These are phyloP conservation scores for Penicillium janthinellum DNA, from an alignment of 2,329 filamentous ascomycete genomes.

Conservation along the genomic window DNA sequence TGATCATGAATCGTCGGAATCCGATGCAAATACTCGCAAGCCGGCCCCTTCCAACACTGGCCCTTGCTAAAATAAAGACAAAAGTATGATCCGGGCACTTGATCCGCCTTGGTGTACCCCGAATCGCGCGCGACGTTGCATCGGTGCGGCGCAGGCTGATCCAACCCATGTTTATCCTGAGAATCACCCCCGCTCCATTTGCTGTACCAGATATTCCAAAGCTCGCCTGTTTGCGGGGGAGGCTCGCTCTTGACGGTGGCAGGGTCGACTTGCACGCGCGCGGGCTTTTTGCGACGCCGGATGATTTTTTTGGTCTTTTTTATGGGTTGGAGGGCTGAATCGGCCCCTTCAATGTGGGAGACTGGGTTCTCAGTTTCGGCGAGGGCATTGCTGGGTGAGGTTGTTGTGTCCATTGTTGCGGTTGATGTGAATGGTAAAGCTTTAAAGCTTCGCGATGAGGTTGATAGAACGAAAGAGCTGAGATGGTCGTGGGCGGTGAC, in stretches of 20 bases:
- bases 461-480: conserved; percentile 1
- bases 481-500: not conserved
- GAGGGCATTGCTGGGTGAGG: conserved; percentile 35
- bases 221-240: conserved; percentile 88
- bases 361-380: conserved; percentile 10
- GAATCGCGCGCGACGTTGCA: conserved; percentile 82
- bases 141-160: conserved; percentile 78
- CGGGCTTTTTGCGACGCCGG: conserved; percentile 85
- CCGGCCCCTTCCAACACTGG: conserved; percentile 71
- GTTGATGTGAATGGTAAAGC: conserved; percentile 3
- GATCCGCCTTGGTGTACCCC: conserved; percentile 78
- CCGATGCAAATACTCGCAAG: conserved; percentile 92
- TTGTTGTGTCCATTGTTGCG: conserved; percentile 31
- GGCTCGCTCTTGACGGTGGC: conserved; percentile 79
- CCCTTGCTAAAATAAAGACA: conserved; percentile 65
- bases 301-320: conserved; percentile 88
- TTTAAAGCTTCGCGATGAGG: not conserved
- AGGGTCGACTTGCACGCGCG: conserved; percentile 86
- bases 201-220: conserved; percentile 99
- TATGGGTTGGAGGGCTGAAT: conserved; percentile 28
- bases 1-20: conserved; percentile 84
- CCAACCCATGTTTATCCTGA: conserved; percentile 84
- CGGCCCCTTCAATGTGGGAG: conserved; percentile 31
- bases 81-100: conserved; percentile 79
- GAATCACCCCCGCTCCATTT: conserved; percentile 96